Evolutionary conservation across 1,284 basidiomycete genomes (phyloP).

Genomic region (Ganoderma lingzhi): DNA sequence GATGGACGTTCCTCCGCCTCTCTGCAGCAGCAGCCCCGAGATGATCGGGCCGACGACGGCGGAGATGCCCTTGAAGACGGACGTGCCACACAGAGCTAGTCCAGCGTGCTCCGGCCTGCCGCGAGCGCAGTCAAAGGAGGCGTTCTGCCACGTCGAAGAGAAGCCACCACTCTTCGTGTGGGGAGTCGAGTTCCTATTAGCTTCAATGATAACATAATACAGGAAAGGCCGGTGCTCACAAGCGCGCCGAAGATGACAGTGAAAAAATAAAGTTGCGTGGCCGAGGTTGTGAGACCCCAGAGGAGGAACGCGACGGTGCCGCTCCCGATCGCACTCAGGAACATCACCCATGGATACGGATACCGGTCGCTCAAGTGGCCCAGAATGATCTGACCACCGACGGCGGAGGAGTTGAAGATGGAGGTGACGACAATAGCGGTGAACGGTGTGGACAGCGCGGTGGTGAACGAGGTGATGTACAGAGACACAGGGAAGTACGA

Average conservation of each 20-base stretch:
- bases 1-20: constrained; percentile 28
- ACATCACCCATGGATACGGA: constrained; percentile 41
- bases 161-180: constrained; percentile 36
- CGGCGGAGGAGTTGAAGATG: constrained; percentile 39
- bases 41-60: constrained; percentile 37
- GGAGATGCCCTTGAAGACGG: constrained; percentile 37
- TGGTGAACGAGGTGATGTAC: constrained; percentile 39
- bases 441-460: constrained; percentile 32
- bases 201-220: too few species aligned
- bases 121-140: constrained; percentile 38
- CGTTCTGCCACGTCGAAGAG: constrained; percentile 36
- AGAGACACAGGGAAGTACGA: constrained; percentile 42
- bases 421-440: constrained; percentile 38
- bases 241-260: constrained; percentile 40
- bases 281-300: constrained; percentile 38
- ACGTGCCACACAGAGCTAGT: constrained; percentile 35
- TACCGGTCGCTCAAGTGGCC: constrained; percentile 39
- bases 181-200: background rate
- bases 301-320: constrained; percentile 39
- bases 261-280: constrained; percentile 37
- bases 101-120: constrained; percentile 37
- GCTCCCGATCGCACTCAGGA: constrained; percentile 34
- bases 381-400: constrained; percentile 39
- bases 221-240: constrained; percentile 23
- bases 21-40: constrained; percentile 36